Evolutionary conservation across 106 monocot genomes (phyloP).

Genomic region (Amphibolis antarctica): DNA sequence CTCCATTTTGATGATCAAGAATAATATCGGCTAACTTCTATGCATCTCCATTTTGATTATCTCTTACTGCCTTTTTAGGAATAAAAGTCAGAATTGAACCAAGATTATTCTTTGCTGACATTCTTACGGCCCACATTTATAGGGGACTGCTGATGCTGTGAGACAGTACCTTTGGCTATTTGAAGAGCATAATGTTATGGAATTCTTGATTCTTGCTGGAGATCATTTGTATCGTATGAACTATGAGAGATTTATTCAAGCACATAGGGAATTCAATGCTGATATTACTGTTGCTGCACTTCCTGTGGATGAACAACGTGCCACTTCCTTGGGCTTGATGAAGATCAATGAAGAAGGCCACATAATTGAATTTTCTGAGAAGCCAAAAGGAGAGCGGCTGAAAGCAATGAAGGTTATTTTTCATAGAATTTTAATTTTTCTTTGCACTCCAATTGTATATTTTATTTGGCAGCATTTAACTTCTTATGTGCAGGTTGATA

Average conservation of each 20-base stretch:
- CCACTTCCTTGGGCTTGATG: constrained; percentile 92
- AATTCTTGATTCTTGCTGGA: constrained; percentile 79
- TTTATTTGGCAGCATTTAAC: neutral
- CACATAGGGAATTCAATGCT: constrained; percentile 89
- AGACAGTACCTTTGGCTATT: constrained; percentile 93
- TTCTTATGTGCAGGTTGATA: neutral
- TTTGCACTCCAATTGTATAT: neutral
- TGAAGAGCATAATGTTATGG: constrained; percentile 92
- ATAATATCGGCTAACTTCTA: too few relatives aligned
- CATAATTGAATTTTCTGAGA: constrained; percentile 89
- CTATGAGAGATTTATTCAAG: constrained; percentile 94
- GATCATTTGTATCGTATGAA: constrained; percentile 98
- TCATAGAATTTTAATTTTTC: constrained; percentile 18
- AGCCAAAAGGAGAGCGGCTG: constrained; percentile 89
- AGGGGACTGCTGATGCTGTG: constrained; percentile 98
- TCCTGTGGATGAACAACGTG: constrained; percentile 89
- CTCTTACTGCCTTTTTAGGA: too few relatives aligned
- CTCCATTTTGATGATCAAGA: too few relatives aligned
- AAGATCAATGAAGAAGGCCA: constrained; percentile 95
- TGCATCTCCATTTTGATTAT: too few relatives aligned
- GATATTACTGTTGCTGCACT: constrained; percentile 95
- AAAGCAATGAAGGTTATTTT: constrained; percentile 75
- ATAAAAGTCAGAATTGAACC: too few relatives aligned
- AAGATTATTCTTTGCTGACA: too few relatives aligned
- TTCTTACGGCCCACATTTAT: neutral